Evolutionary conservation across 2,329 filamentous ascomycete species (phyloP), one percentile per base, ranked within the genome.

Genomic region (Hortaea werneckii): DNA sequence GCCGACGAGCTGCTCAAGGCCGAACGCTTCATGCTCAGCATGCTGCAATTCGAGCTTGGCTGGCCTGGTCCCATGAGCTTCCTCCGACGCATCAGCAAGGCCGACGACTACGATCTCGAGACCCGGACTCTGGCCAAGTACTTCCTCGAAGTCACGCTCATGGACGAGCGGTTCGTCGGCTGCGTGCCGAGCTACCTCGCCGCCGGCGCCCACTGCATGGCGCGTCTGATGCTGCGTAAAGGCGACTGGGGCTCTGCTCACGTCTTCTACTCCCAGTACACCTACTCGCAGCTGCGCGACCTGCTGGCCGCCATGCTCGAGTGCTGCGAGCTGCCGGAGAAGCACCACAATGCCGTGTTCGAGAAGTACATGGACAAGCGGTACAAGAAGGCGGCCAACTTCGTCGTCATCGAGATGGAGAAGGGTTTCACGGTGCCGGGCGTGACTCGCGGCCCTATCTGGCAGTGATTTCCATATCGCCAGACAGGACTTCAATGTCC

Each of bases 21-120:
- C 0, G 92, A 98, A 69, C 83, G 89, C 9, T 96, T 95, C 72
- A 98, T 98, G 89, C 78, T 98, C 43, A 94, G 80, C 67, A 94
- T 95, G 83, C 79, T 98, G 44, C 79, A 87, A 58, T 98, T 95
- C 62, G 88, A 95, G 68, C 79, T 98, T 44, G 92, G 92, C 43
- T 96, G 87, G 84, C 92, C 92, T n/a, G 92, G 92, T 38, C 92
- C 92, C 1, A 95, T 98, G 90, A 95, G 88, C 71, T 98, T 98
- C 69, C 75, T 98, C 50, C 80, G 92, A 50, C 82, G 90, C 46
- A 92, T 96, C 67, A 96, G 90, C 80, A 96, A 96, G 72, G 92
- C 92, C 10, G 92, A 98, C 63, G 88, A 95, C 62, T 98, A 96
- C 62, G 89, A 98, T 61, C 73, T 95, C 40, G 90, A 98, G 69